phyloP scores from a whole-genome alignment of 129 eudicot genomes.

The Logfia minima region DNA sequence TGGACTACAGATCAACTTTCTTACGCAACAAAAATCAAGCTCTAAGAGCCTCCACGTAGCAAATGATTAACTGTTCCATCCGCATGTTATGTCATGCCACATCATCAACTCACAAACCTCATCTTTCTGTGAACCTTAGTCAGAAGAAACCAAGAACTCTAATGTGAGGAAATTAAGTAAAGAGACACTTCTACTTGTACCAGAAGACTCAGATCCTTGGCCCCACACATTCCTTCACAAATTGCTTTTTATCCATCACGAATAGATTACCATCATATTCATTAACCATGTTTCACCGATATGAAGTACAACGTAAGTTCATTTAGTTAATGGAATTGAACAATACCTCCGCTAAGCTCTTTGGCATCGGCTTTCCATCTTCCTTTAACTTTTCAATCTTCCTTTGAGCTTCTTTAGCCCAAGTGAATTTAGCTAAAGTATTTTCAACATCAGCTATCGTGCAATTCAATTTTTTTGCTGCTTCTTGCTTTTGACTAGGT shows the following conservation, averaged over 20 bases:
- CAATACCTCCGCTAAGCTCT: conserved; percentile 77
- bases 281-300: conserved; percentile 7
- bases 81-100: neutral
- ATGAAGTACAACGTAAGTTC: neutral
- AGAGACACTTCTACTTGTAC: no score
- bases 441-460: conserved; percentile 76
- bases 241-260: conserved; percentile 1
- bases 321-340: conserved; percentile 1
- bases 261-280: conserved; percentile 11
- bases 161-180: neutral
- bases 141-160: no score
- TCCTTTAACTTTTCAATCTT: conserved; percentile 73
- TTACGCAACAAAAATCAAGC: conserved; percentile 9
- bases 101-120: neutral
- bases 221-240: no score
- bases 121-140: neutral
- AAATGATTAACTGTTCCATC: neutral
- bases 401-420: conserved; percentile 91
- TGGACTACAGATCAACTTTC: neutral
- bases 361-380: conserved; percentile 96
- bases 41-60: neutral
- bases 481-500: conserved; percentile 76
- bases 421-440: conserved; percentile 73
- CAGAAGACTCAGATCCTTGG: no score
- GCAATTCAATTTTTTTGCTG: conserved; percentile 82